These are phyloP conservation scores for Boletus chippewaensis DNA, from an alignment of 1,284 basidiomycete genomes.

Conservation along the genomic window DNA sequence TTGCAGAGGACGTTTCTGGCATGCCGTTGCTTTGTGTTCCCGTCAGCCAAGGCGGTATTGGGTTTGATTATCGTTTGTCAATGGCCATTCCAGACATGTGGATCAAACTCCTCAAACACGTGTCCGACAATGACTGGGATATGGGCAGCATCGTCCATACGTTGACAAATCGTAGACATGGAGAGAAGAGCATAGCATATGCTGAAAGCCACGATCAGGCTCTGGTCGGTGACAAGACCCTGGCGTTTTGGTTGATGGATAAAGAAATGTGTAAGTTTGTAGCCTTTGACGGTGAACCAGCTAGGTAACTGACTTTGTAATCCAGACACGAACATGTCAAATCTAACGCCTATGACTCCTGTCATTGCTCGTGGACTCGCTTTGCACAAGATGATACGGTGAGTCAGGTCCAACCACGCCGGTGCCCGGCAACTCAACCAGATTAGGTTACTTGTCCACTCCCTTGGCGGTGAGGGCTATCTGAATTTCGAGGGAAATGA, in stretches of 20 bases:
- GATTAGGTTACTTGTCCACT: conserved; percentile 77
- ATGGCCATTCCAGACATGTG: conserved; percentile 99
- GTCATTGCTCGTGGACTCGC: conserved; percentile 86
- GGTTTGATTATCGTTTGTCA: conserved; percentile 95
- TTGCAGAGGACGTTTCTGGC: conserved; percentile 96
- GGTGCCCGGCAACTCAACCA: conserved; percentile 1
- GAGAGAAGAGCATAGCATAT: conserved; percentile 91
- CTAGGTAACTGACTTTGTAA: conserved; percentile 31
- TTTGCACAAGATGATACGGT: conserved; percentile 98
- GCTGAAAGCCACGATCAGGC: conserved; percentile 98
- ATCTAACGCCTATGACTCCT: conserved; percentile 79
- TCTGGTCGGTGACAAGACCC: conserved; percentile 94
- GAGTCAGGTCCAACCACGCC: conserved; percentile 17
- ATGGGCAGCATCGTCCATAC: conserved; percentile 86
- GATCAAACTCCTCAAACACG: conserved; percentile 98
- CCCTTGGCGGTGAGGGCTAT: conserved; percentile 94
- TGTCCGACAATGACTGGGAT: conserved; percentile 83
- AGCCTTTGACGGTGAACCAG: conserved; percentile 17
- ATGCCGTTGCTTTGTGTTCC: conserved; percentile 93
- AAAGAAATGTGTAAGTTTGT: conserved; percentile 86
- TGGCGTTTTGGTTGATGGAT: conserved; percentile 99
- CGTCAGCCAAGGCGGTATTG: conserved; percentile 79
- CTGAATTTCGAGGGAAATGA: conserved; percentile 98
- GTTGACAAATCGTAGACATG: conserved; percentile 81
- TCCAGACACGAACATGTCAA: conserved; percentile 92